Evolutionary conservation across 495 filamentous ascomycete genomes (phyloP).

Genomic region (Neurospora sublineolata): DNA sequence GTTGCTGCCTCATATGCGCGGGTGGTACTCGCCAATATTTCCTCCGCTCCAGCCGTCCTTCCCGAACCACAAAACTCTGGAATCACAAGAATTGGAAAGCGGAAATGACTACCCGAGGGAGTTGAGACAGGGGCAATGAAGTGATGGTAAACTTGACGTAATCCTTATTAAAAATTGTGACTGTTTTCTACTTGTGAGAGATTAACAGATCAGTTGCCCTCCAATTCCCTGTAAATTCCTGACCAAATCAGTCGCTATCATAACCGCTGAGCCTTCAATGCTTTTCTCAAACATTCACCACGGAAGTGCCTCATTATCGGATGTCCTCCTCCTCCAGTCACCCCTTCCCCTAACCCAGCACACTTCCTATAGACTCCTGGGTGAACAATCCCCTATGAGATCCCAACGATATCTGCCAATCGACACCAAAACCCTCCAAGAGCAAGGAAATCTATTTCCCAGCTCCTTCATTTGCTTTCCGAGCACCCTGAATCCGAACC

Average conservation of each 20-base stretch:
- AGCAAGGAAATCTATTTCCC: no score
- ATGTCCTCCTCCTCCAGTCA: no score
- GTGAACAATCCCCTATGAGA: no score
- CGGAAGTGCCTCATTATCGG: no score
- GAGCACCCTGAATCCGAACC: no score
- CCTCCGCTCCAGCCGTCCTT: background rate
- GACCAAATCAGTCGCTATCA: background rate
- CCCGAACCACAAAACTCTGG: background rate
- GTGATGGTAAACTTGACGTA: background rate
- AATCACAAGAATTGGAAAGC: background rate
- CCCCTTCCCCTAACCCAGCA: no score
- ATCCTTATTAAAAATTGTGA: background rate
- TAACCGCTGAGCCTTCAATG: background rate
- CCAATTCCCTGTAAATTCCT: background rate
- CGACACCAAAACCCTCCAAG: no score
- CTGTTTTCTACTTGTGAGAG: background rate
- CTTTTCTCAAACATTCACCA: no score
- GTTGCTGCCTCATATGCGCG: background rate
- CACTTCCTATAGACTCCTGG: no score
- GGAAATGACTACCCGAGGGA: background rate
- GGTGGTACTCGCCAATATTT: background rate
- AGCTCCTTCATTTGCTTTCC: no score
- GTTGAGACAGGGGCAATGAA: background rate
- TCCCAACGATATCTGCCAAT: no score
- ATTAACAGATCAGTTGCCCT: background rate